Evolutionary conservation across 305 asterid species (phyloP).

Genomic region (Fraxinus xanthoxyloides): DNA sequence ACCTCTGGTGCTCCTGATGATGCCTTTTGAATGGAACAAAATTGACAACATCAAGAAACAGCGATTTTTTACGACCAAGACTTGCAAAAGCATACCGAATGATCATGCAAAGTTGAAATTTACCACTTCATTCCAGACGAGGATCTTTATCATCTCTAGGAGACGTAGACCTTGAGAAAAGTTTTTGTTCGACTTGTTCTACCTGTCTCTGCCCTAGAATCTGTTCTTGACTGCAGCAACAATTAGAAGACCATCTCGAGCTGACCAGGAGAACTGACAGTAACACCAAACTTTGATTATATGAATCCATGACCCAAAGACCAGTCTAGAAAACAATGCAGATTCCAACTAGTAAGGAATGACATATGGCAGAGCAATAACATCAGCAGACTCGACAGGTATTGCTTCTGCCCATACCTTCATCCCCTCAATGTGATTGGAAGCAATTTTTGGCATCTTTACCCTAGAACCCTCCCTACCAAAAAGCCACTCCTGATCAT

Average conservation of each 20-base stretch:
- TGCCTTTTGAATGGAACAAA: neutral
- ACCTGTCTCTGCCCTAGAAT: neutral
- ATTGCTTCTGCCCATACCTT: constrained; percentile 56
- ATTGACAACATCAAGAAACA: constrained; percentile 5
- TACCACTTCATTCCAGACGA: neutral
- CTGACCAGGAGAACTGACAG: neutral
- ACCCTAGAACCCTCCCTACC: constrained; percentile 15
- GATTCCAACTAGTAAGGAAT: constrained; percentile 41
- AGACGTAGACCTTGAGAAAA: neutral
- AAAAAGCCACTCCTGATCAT: constrained; percentile 56
- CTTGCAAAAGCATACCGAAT: neutral
- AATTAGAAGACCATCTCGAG: neutral
- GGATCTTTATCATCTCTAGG: neutral
- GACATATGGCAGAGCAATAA: constrained; percentile 52
- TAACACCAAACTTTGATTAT: neutral
- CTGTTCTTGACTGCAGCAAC: neutral
- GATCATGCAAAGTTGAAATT: neutral
- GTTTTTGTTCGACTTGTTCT: neutral
- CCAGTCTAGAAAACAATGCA: neutral
- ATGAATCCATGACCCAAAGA: neutral
- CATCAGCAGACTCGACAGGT: constrained; percentile 36
- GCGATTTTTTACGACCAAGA: constrained; percentile 4
- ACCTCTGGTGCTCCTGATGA: neutral
- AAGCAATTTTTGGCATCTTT: constrained; percentile 29
- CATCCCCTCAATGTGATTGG: constrained; percentile 23